Evolutionary conservation across 2,329 filamentous ascomycete genomes (phyloP).

Genomic region (Colletotrichum trifolii): DNA sequence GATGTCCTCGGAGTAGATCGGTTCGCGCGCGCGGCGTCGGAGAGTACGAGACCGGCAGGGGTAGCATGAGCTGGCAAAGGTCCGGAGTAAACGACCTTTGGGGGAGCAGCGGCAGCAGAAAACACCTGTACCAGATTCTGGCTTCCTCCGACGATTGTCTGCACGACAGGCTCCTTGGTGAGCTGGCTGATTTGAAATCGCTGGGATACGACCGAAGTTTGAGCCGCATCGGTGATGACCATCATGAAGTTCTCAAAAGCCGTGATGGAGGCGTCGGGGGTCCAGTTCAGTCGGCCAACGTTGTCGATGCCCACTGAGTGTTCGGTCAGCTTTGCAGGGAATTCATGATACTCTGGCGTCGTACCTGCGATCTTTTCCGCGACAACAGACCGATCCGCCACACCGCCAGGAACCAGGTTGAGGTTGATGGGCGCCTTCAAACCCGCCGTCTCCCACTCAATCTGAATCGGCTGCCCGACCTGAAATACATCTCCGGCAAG

Average conservation of each 20-base stretch:
- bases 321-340: neutral
- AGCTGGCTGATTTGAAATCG: constrained; percentile 34
- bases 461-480: constrained; percentile 35
- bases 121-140: constrained; percentile 4
- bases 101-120: constrained; percentile 8
- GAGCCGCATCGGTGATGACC: constrained; percentile 38
- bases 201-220: constrained; percentile 33
- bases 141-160: constrained; percentile 7
- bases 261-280: constrained; percentile 37
- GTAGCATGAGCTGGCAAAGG: constrained; percentile 17
- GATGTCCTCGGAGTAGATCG: neutral
- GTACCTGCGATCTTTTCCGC: constrained; percentile 40
- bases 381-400: constrained; percentile 35
- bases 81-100: constrained; percentile 30
- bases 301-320: constrained; percentile 38
- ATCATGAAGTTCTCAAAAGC: constrained; percentile 39
- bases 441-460: constrained; percentile 39
- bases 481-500: constrained; percentile 21
- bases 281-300: constrained; percentile 38
- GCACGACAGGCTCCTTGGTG: constrained; percentile 22
- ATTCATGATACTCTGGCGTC: neutral
- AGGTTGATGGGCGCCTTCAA: constrained; percentile 39
- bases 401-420: constrained; percentile 38
- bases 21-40: neutral
- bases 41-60: constrained; percentile 8